Percentiles rank a stretch among this genome's conserved stretches.
Evolutionary conservation across 2,329 filamentous ascomycete genomes (phyloP).

Genomic region (Zasmidium cellare): DNA sequence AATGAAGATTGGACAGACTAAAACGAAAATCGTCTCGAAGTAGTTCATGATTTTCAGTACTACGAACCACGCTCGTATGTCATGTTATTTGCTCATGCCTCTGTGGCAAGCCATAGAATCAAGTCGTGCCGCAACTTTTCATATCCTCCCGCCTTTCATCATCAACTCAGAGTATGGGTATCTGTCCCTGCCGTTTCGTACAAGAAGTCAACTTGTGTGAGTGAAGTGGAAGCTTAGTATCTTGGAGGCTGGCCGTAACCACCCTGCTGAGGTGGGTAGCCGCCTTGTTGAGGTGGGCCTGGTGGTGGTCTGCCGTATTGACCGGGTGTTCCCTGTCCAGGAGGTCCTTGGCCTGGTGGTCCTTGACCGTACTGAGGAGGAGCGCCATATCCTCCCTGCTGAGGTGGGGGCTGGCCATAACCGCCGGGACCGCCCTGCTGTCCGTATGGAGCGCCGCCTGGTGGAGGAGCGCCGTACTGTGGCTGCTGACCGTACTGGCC

Average conservation of each 20-base stretch:
- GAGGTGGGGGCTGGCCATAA: conserved; percentile 33
- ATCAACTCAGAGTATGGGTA: neutral
- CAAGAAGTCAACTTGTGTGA: neutral
- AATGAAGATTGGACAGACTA: too few species aligned
- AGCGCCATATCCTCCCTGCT: conserved; percentile 25
- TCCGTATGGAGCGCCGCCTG: conserved; percentile 11
- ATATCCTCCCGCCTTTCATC: neutral
- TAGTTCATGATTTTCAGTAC: neutral
- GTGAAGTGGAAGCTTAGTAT: neutral
- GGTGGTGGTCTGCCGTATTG: neutral
- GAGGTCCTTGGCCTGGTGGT: neutral
- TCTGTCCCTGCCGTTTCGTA: neutral
- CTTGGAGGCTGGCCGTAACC: conserved; percentile 27
- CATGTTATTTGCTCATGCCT: neutral
- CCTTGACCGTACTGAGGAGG: neutral
- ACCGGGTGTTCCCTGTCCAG: neutral
- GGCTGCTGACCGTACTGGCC: conserved; percentile 33
- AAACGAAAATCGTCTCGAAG: too few species aligned
- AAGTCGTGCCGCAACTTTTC: neutral
- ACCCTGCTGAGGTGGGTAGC: conserved; percentile 20
- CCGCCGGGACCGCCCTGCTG: conserved; percentile 23
- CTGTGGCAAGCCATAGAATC: neutral
- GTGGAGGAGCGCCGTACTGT: conserved; percentile 30
- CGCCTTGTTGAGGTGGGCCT: neutral
- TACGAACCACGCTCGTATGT: neutral